These are phyloP conservation scores for Phytophthora pseudosyringae DNA, from an alignment of 352 stramenopile genomes.

Conservation along the genomic window DNA sequence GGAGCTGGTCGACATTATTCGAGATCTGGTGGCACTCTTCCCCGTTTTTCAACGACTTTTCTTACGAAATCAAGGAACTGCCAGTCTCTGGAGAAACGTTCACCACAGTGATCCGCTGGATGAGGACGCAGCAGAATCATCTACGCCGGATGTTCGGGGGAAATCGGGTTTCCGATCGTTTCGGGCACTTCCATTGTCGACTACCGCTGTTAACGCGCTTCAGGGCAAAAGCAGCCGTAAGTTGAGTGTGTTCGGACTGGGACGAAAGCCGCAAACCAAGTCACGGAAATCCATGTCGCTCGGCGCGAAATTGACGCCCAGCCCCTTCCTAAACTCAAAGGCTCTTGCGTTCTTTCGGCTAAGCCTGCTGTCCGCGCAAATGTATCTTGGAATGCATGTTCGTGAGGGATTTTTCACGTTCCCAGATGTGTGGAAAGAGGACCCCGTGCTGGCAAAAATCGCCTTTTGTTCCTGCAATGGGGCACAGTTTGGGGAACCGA, in stretches of 20 bases:
- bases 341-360: slow-evolving; percentile 41
- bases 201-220: slow-evolving; percentile 4
- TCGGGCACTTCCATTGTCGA: slow-evolving; percentile 7
- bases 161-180: slow-evolving; percentile 22
- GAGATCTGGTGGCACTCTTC: slow-evolving; percentile 44
- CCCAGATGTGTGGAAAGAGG: slow-evolving; percentile 24
- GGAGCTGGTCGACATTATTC: slow-evolving; percentile 48
- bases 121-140: background rate
- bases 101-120: slow-evolving; percentile 32
- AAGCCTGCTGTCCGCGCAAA: slow-evolving; percentile 38
- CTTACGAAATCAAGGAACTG: slow-evolving; percentile 46
- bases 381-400: slow-evolving; percentile 34
- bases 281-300: slow-evolving; percentile 32
- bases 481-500: background rate
- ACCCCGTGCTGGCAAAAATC: slow-evolving; percentile 9
- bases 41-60: slow-evolving; percentile 53
- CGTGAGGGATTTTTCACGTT: slow-evolving; percentile 31
- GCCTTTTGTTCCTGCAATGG: slow-evolving; percentile 19
- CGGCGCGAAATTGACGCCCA: background rate
- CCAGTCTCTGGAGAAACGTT: slow-evolving; percentile 57
- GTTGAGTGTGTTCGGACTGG: slow-evolving; percentile 14
- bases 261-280: slow-evolving; percentile 22
- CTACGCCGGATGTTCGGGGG: background rate
- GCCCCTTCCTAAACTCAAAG: slow-evolving; percentile 11
- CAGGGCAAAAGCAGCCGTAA: slow-evolving; percentile 27